A percentile compares a stretch with the other conserved stretches of the same genome.
Evolutionary conservation across 116 monocot genomes (phyloP).

Genomic region (Papilionanthe hybrid): DNA sequence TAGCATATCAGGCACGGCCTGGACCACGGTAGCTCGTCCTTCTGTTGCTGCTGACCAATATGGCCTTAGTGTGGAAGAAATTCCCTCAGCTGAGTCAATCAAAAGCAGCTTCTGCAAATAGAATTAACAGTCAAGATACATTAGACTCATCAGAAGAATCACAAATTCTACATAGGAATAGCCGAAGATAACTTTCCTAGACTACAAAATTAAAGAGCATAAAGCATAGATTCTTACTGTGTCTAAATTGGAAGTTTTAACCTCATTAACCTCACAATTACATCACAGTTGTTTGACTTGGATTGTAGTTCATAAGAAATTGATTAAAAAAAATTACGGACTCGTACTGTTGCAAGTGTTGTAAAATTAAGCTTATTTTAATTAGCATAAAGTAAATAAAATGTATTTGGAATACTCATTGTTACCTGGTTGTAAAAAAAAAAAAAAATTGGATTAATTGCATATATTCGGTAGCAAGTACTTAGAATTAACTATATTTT

Average conservation of each 20-base stretch:
- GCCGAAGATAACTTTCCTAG: background rate
- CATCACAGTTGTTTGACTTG: background rate
- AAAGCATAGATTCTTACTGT: background rate
- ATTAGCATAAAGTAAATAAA: too few species aligned
- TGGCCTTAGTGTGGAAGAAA: constrained; percentile 67
- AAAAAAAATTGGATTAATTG: too few species aligned
- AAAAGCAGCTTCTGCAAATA: constrained; percentile 77
- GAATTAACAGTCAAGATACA: background rate
- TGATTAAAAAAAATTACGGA: too few species aligned
- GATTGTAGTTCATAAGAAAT: background rate
- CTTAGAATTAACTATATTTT: too few species aligned
- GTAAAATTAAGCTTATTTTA: too few species aligned
- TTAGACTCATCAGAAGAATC: background rate
- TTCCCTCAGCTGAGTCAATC: constrained; percentile 62
- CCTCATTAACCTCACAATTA: too few species aligned
- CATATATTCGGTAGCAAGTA: too few species aligned
- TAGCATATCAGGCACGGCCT: constrained; percentile 85
- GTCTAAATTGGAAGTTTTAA: background rate
- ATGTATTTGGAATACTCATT: too few species aligned
- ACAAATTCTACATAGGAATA: background rate
- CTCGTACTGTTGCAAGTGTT: too few species aligned
- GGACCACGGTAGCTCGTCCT: constrained; percentile 65
- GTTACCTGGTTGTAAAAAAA: too few species aligned
- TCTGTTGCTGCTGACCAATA: constrained; percentile 62
- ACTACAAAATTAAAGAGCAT: background rate